phyloP scores from a whole-genome alignment of 352 stramenopile species.

The Phytophthora brassicae region DNA sequence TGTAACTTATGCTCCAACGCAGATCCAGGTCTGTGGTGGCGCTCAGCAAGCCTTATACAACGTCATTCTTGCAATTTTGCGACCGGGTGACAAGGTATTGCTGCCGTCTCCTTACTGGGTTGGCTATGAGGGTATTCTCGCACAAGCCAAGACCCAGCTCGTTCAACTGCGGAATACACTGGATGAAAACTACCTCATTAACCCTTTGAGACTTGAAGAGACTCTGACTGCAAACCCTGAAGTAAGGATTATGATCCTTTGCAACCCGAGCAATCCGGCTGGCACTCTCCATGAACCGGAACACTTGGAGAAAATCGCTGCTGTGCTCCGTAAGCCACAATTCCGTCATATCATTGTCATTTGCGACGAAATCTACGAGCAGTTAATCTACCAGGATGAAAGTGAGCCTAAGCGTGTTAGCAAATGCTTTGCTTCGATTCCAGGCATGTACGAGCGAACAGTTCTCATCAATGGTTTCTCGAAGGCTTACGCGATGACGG shows the following conservation, averaged over 20 bases:
- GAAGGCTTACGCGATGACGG: conserved; percentile 97
- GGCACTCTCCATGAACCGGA: conserved; percentile 75
- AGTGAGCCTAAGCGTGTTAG: conserved; percentile 49
- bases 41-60: conserved; percentile 96
- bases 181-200: conserved; percentile 92
- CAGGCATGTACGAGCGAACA: conserved; percentile 89
- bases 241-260: conserved; percentile 92
- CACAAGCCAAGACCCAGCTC: conserved; percentile 82
- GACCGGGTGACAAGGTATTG: conserved; percentile 93
- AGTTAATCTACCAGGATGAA: conserved; percentile 91
- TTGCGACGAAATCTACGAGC: conserved; percentile 96
- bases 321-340: conserved; percentile 52
- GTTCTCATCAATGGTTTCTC: conserved; percentile 97
- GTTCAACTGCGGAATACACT: conserved; percentile 89
- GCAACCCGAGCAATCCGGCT: conserved; percentile 96
- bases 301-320: conserved; percentile 52
- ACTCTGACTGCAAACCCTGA: conserved; percentile 70
- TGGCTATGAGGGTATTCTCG: conserved; percentile 95
- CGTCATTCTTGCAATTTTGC: conserved; percentile 86
- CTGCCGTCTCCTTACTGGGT: conserved; percentile 97
- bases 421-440: conserved; percentile 67
- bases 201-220: conserved; percentile 71
- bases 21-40: conserved; percentile 96
- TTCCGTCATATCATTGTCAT: conserved; percentile 87
- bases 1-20: conserved; percentile 84